These are phyloP conservation scores for Leucocoprinus leucothites DNA, from an alignment of 768 basidiomycete genomes.

Conservation along the genomic window DNA sequence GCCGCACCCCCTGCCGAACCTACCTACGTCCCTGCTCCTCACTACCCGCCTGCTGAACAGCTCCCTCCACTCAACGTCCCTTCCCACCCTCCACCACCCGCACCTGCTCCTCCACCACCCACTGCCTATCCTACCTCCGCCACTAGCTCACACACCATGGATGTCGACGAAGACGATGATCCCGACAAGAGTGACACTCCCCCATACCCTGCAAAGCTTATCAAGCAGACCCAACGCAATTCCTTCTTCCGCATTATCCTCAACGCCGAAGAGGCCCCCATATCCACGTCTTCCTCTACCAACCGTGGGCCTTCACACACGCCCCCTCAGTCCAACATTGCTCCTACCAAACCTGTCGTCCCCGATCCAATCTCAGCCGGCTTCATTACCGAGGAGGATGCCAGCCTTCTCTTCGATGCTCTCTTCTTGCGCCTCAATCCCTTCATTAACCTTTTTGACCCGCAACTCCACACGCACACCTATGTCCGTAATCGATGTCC, in stretches of 20 bases:
- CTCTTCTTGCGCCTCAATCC: constrained; percentile 85
- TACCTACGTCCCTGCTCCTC: constrained; percentile 10
- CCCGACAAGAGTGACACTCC: constrained; percentile 57
- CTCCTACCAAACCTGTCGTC: constrained; percentile 35
- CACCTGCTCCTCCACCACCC: constrained; percentile 27
- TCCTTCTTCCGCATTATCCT: constrained; percentile 85
- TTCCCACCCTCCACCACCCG: constrained; percentile 21
- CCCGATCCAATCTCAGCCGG: constrained; percentile 73
- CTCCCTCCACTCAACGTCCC: constrained; percentile 35
- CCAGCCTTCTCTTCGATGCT: constrained; percentile 69
- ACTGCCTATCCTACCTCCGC: constrained; percentile 35
- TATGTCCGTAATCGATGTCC: constrained; percentile 81
- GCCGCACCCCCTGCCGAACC: constrained; percentile 29
- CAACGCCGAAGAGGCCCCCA: constrained; percentile 58
- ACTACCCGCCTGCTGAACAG: constrained; percentile 19
- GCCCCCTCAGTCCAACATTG: constrained; percentile 34
- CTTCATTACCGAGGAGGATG: constrained; percentile 66
- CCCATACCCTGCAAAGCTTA: constrained; percentile 73
- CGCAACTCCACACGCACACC: constrained; percentile 72
- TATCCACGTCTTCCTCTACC: constrained; percentile 26
- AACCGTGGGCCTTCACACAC: constrained; percentile 37
- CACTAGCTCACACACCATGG: constrained; percentile 36
- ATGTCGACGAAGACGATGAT: constrained; percentile 63
- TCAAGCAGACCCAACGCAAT: constrained; percentile 68
- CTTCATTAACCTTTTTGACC: constrained; percentile 87